Conservation (phyloP, 306 rosid species). For the Phaseolus lunatus region DNA sequence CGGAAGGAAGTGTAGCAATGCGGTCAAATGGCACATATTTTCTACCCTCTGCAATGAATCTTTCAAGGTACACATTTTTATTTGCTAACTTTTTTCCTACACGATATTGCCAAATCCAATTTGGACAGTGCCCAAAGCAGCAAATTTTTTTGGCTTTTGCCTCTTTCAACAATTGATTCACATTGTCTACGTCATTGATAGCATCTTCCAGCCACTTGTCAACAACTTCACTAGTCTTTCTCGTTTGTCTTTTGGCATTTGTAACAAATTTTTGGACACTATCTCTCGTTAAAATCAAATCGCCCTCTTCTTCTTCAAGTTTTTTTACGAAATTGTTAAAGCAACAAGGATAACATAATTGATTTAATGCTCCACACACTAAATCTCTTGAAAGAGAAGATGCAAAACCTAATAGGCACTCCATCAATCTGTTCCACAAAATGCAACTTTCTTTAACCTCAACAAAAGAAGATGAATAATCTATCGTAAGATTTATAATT, state of each 20-base stretch:
- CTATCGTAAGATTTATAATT: too few species aligned
- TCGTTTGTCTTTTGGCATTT: neutral
- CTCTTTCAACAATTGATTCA: neutral
- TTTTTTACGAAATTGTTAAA: constrained; percentile 10
- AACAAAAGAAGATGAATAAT: neutral
- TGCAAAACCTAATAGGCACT: neutral
- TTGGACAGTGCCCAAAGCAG: constrained; percentile 1
- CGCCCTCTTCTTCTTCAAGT: neutral
- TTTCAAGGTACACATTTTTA: neutral
- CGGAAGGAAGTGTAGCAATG: neutral
- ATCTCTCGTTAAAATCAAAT: neutral
- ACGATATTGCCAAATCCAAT: constrained; percentile 19
- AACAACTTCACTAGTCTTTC: neutral
- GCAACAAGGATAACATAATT: constrained; percentile 22
- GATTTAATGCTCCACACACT: neutral
- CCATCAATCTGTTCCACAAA: constrained; percentile 8
- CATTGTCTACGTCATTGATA: neutral
- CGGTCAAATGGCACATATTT: neutral
- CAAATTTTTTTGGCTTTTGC: neutral
- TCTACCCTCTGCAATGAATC: neutral
- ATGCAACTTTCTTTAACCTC: neutral
- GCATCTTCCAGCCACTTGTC: constrained; percentile 3
- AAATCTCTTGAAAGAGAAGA: too few species aligned
- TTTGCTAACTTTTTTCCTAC: neutral
- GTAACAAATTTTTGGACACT: neutral